phyloP scores from a whole-genome alignment of 495 filamentous ascomycete genomes.

The Daldinia bambusicola region DNA sequence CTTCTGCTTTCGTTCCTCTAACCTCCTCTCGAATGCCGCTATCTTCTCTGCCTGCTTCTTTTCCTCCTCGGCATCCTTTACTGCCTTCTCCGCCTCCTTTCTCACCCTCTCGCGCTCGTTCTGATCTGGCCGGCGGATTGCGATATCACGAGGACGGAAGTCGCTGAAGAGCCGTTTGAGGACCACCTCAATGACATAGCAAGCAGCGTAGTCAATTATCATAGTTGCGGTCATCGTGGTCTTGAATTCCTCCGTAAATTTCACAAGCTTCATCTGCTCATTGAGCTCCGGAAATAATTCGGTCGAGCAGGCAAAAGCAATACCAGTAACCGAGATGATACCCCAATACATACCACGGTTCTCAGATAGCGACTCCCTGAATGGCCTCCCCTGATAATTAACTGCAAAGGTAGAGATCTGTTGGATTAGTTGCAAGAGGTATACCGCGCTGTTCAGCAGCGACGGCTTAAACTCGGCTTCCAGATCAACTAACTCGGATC shows the following conservation, averaged over 20 bases:
- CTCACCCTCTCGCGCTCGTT: conserved; percentile 77
- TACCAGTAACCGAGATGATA: conserved; percentile 83
- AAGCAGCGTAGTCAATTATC: conserved; percentile 87
- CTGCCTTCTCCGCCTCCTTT: conserved; percentile 68
- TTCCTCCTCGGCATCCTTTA: conserved; percentile 65
- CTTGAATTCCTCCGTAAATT: conserved; percentile 94
- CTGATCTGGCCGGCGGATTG: conserved; percentile 85
- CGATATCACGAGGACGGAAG: conserved; percentile 94
- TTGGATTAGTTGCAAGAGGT: conserved; percentile 97
- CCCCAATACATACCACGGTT: conserved; percentile 99
- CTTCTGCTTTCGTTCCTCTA: conserved; percentile 53
- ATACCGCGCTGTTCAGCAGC: conserved; percentile 95
- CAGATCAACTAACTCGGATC: conserved; percentile 79
- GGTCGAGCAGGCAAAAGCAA: conserved; percentile 95
- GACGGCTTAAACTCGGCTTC: conserved; percentile 96
- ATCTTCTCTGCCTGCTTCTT: conserved; percentile 60
- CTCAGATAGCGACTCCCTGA: conserved; percentile 94
- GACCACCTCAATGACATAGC: conserved; percentile 88
- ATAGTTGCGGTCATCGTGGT: conserved; percentile 83
- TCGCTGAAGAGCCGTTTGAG: conserved; percentile 91
- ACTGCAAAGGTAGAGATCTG: conserved; percentile 99
- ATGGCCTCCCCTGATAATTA: conserved; percentile 98
- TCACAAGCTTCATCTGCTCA: conserved; percentile 88
- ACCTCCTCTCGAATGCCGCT: conserved; percentile 60
- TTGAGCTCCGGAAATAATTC: conserved; percentile 97